phyloP scores from a whole-genome alignment of 306 rosid genomes.

The Citrullus mucosospermus region DNA sequence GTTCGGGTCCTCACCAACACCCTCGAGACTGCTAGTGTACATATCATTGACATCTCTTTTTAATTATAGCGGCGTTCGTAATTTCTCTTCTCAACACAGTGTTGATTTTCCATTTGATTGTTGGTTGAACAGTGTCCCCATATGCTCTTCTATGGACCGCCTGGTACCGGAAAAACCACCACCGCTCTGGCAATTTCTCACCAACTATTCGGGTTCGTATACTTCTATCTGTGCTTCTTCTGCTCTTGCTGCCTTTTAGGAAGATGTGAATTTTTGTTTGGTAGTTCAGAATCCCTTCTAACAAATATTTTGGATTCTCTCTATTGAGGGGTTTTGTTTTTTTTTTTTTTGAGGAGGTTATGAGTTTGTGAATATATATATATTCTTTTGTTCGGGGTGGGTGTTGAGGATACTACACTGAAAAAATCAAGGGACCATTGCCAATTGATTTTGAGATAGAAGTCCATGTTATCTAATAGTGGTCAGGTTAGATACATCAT shows the following conservation, averaged over 20 bases:
- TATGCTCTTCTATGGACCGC: constrained; percentile 96
- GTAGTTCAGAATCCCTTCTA: background rate
- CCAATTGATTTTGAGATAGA: no score
- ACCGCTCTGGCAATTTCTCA: constrained; percentile 86
- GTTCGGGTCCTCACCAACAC: constrained; percentile 93
- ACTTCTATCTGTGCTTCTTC: background rate
- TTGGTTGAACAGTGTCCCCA: constrained; percentile 57
- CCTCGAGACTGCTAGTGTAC: constrained; percentile 70
- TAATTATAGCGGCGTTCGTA: background rate
- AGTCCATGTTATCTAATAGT: no score
- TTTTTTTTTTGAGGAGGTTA: background rate
- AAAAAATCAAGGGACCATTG: no score
- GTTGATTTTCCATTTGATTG: background rate
- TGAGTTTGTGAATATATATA: background rate
- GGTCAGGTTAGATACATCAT: no score
- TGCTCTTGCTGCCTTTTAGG: background rate
- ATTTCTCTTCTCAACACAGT: background rate
- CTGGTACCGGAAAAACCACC: constrained; percentile 91
- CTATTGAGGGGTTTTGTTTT: background rate
- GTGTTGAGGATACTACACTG: no score
- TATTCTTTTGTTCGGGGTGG: no score
- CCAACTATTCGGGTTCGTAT: constrained; percentile 62
- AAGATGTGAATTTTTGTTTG: background rate
- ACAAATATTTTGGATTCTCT: background rate
- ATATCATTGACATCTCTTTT: background rate